Base-by-base conservation (phyloP, 1,139 yeast genomes). In the Yamadazyma sp. region DNA sequence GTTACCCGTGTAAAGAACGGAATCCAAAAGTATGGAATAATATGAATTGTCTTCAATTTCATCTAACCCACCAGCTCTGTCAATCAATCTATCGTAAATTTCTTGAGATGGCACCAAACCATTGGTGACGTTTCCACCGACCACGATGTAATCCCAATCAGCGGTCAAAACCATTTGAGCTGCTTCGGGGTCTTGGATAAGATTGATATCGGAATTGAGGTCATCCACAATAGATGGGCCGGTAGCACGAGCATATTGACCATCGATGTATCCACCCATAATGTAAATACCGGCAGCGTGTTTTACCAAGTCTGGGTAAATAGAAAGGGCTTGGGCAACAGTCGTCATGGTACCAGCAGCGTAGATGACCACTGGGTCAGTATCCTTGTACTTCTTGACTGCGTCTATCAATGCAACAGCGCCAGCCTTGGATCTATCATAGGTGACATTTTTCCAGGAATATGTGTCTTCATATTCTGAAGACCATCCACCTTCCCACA, bases 111-210 rank as follows among this genome's bases (percentile, higher is more conserved):
- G 70, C 30, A 56, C 63, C 34, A 64, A 44, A 46, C 58, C 56
- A 51, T 67, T 66, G 29, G 73, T 68, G 36, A 64, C 71, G 43
- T 68, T 67, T 27, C 67, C 71, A 32, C 71, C 73, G 45, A 68
- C 59, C 41, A 51, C 52, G 18, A 66, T 41, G 29, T 62, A 58
- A 17, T 58, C 58, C 72, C 73, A 67, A 18, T 58, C 56, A 4
- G 71, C 64, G 29, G 71, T 62, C 27, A 68, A 47, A 12, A 61
- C 69, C 17, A 65, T 64, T 48, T 66, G 69, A 22, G 74, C 73
- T 17, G 70, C 73, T 51, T 67, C 73, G 11, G 74, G 73, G 46
- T 68, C 74, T 47, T 64, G 65, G 39, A 66, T 64, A 39, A 68
- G 51, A 50, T 68, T 67, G 50, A 68, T 64, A 47, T 68, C 74